phyloP scores from a whole-genome alignment of 306 rosid species.

The Rosa multiflora region DNA sequence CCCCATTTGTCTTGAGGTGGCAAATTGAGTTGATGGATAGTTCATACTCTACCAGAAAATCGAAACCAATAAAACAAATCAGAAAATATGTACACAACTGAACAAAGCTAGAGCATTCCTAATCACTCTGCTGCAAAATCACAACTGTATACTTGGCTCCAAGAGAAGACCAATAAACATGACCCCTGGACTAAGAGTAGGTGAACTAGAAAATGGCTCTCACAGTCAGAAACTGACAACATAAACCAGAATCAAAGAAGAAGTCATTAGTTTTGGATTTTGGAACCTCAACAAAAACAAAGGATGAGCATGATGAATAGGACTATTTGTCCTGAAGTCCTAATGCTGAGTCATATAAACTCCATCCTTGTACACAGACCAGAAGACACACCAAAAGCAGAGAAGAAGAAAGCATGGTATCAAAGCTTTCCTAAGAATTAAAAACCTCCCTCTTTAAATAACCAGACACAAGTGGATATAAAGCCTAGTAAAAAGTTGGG shows the following conservation, averaged over 20 bases:
- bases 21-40: slow-evolving; percentile 55
- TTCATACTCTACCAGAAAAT: slow-evolving; percentile 49
- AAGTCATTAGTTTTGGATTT: not conserved
- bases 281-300: slow-evolving; percentile 1
- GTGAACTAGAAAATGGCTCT: not conserved
- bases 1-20: slow-evolving; percentile 59
- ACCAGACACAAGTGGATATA: slow-evolving; percentile 15
- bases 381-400: not conserved
- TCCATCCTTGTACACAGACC: slow-evolving; percentile 7
- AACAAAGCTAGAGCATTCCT: not conserved
- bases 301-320: not conserved
- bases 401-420: slow-evolving; percentile 3
- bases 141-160: not conserved
- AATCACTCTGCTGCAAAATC: not conserved
- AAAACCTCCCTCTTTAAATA: slow-evolving; percentile 9
- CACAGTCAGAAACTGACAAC: not conserved
- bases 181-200: not conserved
- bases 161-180: slow-evolving; percentile 8
- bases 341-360: slow-evolving; percentile 2
- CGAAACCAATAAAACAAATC: not conserved
- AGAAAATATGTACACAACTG: not conserved
- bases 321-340: not conserved
- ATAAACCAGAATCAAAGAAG: not conserved
- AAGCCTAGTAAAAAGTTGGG: not conserved
- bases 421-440: not conserved